These are phyloP conservation scores for Pilaira anomala DNA, from an alignment of 192 early-diverging fungal species.

Conservation along the genomic window DNA sequence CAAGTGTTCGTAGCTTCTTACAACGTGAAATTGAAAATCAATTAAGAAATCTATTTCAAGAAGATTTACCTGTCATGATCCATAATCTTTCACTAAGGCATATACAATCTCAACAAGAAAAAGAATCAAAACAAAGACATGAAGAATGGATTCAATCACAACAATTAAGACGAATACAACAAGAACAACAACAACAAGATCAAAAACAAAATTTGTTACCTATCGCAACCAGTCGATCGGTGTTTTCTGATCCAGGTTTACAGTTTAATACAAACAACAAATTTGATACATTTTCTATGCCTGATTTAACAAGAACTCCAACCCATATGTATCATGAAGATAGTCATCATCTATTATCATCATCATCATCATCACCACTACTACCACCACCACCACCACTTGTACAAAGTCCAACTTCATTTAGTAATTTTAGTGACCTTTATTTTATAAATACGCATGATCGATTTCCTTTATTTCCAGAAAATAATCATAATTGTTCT, in stretches of 20 bases:
- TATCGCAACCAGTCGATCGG: neutral
- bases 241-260: neutral
- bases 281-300: constrained; percentile 6
- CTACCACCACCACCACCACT: neutral
- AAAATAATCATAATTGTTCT: too few species aligned
- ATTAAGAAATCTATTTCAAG: constrained; percentile 86
- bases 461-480: neutral
- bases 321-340: too few species aligned
- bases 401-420: neutral
- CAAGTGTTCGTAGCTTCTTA: constrained; percentile 81
- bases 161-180: neutral
- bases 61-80: constrained; percentile 90
- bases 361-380: too few species aligned
- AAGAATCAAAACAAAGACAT: constrained; percentile 10
- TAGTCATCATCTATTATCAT: neutral
- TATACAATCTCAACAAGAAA: constrained; percentile 56
- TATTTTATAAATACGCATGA: neutral
- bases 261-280: neutral
- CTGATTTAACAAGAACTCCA: neutral
- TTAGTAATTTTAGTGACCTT: constrained; percentile 13
- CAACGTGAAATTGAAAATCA: constrained; percentile 90
- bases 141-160: neutral
- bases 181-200: constrained; percentile 12
- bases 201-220: constrained; percentile 2
- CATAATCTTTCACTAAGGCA: constrained; percentile 82